phyloP scores from a whole-genome alignment of 371 early-diverging fungal genomes.

The Capniomyces stellatus region DNA sequence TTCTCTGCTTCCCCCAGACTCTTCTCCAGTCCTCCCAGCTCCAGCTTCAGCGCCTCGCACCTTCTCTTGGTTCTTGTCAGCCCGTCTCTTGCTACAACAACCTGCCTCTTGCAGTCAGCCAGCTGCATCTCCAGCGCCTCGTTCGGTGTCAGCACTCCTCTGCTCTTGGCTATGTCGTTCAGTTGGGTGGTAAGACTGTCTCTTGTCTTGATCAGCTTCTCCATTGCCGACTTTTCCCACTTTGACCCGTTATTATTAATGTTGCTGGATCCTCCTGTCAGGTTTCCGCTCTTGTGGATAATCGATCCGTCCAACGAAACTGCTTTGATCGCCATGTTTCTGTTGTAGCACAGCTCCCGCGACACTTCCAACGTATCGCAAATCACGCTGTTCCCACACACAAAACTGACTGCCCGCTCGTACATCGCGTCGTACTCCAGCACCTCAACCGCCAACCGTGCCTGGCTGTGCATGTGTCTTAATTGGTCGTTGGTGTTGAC shows the following conservation, averaged over 20 bases:
- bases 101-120: background rate
- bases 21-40: conserved; percentile 15
- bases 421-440: conserved; percentile 61
- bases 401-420: conserved; percentile 67
- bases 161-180: background rate
- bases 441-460: conserved; percentile 73
- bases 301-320: conserved; percentile 87
- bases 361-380: conserved; percentile 62
- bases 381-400: conserved; percentile 73
- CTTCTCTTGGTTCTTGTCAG: background rate
- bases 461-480: conserved; percentile 51
- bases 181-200: conserved; percentile 44
- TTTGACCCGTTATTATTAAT: conserved; percentile 25
- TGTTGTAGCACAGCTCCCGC: conserved; percentile 59
- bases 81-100: background rate
- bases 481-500: conserved; percentile 63
- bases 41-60: background rate
- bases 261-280: conserved; percentile 49
- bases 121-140: conserved; percentile 6
- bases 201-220: conserved; percentile 44
- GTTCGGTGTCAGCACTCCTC: background rate
- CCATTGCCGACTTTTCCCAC: conserved; percentile 81
- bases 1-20: conserved; percentile 24
- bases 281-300: conserved; percentile 88
- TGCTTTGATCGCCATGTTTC: conserved; percentile 66